A percentile compares a stretch with the other conserved stretches of the same genome.
Evolutionary conservation across 1,139 yeast genomes (phyloP).

Genomic region (Zygosaccharomyces pseudobailii): DNA sequence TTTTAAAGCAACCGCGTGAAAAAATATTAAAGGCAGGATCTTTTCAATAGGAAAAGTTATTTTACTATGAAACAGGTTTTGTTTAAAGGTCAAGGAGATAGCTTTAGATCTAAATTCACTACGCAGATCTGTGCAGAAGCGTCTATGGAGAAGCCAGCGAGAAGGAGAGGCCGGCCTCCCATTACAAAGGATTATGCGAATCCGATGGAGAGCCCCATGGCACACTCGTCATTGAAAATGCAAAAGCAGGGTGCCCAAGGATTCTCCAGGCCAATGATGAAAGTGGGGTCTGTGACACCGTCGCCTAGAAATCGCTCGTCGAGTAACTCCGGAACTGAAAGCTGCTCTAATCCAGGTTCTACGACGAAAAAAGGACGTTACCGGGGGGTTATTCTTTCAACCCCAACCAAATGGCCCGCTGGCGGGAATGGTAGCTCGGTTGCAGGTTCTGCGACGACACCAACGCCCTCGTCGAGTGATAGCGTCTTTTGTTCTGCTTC

Average conservation of each 20-base stretch:
- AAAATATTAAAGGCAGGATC: conserved; percentile 3
- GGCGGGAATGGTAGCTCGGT: conserved; percentile 2
- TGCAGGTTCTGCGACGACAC: conserved; percentile 12
- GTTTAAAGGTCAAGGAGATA: not conserved
- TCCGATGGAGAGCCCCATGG: conserved; percentile 36
- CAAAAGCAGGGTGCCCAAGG: conserved; percentile 28
- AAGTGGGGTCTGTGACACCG: conserved; percentile 27
- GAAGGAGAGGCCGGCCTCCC: conserved; percentile 35
- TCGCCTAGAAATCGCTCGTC: conserved; percentile 23
- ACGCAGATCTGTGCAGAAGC: not conserved
- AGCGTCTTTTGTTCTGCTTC: conserved; percentile 22
- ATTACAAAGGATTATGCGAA: conserved; percentile 32
- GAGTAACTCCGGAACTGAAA: conserved; percentile 1
- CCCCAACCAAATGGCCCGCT: conserved; percentile 20
- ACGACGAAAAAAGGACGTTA: conserved; percentile 25
- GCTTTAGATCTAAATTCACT: not conserved
- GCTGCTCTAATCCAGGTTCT: conserved; percentile 7
- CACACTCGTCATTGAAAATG: conserved; percentile 32
- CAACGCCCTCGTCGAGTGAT: conserved; percentile 19
- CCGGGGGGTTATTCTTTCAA: conserved; percentile 28
- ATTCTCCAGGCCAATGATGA: conserved; percentile 34
- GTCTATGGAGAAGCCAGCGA: conserved; percentile 13
- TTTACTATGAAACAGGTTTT: not conserved
- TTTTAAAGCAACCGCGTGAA: conserved; percentile 2
- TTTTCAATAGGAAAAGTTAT: not conserved